phyloP scores from a whole-genome alignment of 1,284 basidiomycete species.

The Trichosporon sp. region DNA sequence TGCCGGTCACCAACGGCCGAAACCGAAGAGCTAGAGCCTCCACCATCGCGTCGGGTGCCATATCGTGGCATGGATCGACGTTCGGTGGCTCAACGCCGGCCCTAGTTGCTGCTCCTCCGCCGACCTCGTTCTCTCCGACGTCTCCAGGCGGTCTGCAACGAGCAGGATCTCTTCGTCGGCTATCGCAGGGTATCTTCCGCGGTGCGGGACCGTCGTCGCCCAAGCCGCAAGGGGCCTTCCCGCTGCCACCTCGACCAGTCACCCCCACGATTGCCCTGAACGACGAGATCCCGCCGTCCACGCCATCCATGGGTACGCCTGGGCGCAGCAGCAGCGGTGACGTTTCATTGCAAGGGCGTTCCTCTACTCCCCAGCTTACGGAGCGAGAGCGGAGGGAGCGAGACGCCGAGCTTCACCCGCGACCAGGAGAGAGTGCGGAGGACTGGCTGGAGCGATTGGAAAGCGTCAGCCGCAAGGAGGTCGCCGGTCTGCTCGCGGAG shows the following conservation, averaged over 20 bases:
- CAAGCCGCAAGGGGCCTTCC: slow-evolving; percentile 12
- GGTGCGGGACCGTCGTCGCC: slow-evolving; percentile 29
- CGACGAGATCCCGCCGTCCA: not conserved
- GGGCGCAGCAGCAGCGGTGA: not conserved
- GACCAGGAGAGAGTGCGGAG: slow-evolving; percentile 48
- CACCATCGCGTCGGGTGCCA: slow-evolving; percentile 14
- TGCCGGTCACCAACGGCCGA: not conserved
- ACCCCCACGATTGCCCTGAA: not conserved
- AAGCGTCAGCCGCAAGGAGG: slow-evolving; percentile 66
- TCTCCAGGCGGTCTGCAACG: slow-evolving; percentile 11
- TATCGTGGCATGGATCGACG: slow-evolving; percentile 11
- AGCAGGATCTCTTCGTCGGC: slow-evolving; percentile 33
- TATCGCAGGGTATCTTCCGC: slow-evolving; percentile 38
- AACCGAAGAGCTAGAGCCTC: slow-evolving; percentile 13
- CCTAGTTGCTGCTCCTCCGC: slow-evolving; percentile 33
- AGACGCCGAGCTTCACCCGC: not conserved
- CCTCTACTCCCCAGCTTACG: slow-evolving; percentile 3
- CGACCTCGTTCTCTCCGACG: slow-evolving; percentile 15
- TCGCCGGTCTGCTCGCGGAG: slow-evolving; percentile 72
- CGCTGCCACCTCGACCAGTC: not conserved
- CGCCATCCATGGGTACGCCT: not conserved
- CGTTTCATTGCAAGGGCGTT: not conserved
- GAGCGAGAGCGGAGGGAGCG: not conserved
- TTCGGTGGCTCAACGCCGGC: slow-evolving; percentile 6
- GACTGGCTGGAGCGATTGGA: slow-evolving; percentile 63